Percentiles rank a stretch among this genome's conserved stretches.
Conservation (phyloP, 83 land plant species). For the Thuja plicata region DNA sequence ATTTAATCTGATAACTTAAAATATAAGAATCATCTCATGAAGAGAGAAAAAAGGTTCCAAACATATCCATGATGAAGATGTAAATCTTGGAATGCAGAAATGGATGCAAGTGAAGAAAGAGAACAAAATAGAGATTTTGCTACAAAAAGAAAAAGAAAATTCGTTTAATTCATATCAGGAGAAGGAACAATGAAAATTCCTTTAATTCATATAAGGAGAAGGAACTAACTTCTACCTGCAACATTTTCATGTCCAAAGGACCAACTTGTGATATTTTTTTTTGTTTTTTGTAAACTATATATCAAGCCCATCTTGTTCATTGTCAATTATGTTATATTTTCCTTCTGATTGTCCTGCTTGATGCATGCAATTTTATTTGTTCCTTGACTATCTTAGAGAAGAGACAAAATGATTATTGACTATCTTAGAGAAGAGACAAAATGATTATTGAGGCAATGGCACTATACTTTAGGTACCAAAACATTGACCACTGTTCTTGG, state of each 20-base stretch:
- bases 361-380: too few species aligned
- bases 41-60: not conserved
- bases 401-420: too few species aligned
- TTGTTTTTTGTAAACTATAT: not conserved
- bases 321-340: not conserved
- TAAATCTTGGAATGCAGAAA: not conserved
- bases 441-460: too few species aligned
- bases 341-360: not conserved
- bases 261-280: not conserved
- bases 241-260: constrained; percentile 5
- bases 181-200: too few species aligned
- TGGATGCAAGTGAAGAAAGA: not conserved
- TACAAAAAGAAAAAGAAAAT: not conserved
- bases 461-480: too few species aligned
- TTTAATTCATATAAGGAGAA: not conserved
- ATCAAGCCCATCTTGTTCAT: not conserved
- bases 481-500: too few species aligned
- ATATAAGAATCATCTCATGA: not conserved
- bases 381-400: too few species aligned
- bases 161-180: not conserved
- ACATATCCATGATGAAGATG: not conserved
- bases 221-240: not conserved
- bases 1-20: not conserved
- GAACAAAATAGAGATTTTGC: not conserved
- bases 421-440: too few species aligned